Evolutionary conservation across 495 filamentous ascomycete species (phyloP), one percentile per base, ranked within the genome.

Genomic region (Cercophora newfieldiana): DNA sequence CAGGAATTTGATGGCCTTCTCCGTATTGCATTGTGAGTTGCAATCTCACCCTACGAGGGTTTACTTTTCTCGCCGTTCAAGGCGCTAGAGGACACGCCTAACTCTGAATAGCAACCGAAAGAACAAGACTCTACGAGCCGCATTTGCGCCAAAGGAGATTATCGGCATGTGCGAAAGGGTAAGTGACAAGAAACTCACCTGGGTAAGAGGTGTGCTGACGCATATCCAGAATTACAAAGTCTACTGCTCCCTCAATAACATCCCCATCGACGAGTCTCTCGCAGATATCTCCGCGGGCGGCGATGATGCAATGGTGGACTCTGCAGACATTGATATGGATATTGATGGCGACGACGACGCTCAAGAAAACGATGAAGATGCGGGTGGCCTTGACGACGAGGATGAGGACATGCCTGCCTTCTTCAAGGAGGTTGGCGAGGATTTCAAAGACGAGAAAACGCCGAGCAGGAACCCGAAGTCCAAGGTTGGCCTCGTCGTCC

Each of bases 1-100:
- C 19, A 72, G 56, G 94, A 98, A 78, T 97, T 93, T 88, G 94
- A 98, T 74, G 94, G 94, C 0, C 79, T 98, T 66, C 74, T 98
- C 68, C 77, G 94, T 56, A 88, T 98, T 37, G 88, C 85, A 57
- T 98, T 98, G 71, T 71, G 26, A 50, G 37, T 44, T 5, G 4
- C 10, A 2, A 44, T 14, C 37, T 44, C 2, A 16, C 37, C 18
- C 37, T 44, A 44, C 12, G 2, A 8, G 37, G 18, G 37, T 16
- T 44, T 44, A 16, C 37, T 14, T 66, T 33, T 22, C 22, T 30
- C 26, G 12, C 19, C 77, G 88, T 91, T 7, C 54, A 59, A 79
- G 90, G 53, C 85, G 0, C 31, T 6, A 5, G 26, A 12, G 24
- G 14, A 58, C 7, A 16, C 8, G 3, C 33, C 54, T 59, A 60